Conservation (phyloP, 192 early-diverging fungal genomes). For the Chytriomyces confervae region DNA sequence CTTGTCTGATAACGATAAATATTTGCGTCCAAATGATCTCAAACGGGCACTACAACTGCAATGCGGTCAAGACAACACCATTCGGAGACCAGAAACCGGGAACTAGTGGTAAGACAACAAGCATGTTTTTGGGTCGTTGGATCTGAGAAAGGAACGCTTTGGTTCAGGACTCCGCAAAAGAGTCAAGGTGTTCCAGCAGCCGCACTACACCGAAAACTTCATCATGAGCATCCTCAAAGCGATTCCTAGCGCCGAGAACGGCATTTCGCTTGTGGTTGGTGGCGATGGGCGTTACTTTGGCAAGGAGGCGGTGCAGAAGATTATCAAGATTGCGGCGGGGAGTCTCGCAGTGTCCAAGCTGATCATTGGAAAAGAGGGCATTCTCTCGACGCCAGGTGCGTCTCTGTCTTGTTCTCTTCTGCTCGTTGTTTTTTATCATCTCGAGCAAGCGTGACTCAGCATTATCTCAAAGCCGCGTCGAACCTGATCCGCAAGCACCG, state of each 20-base stretch:
- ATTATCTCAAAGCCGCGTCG: constrained; percentile 71
- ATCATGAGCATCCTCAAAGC: constrained; percentile 83
- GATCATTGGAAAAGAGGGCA: constrained; percentile 90
- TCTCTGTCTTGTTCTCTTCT: neutral
- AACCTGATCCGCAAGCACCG: constrained; percentile 87
- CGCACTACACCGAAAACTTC: constrained; percentile 96
- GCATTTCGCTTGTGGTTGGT: constrained; percentile 88
- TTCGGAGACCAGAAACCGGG: constrained; percentile 97
- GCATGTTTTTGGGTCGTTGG: neutral
- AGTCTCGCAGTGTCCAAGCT: constrained; percentile 78
- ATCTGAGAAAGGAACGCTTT: neutral
- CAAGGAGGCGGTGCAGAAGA: constrained; percentile 84
- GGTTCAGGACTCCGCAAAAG: constrained; percentile 87
- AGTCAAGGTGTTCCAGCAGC: constrained; percentile 94
- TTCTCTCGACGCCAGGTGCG: constrained; percentile 84
- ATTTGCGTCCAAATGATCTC: no score
- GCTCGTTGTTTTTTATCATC: neutral
- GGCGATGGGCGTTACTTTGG: constrained; percentile 95
- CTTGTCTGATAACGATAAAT: no score
- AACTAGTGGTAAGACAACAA: constrained; percentile 63
- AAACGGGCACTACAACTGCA: neutral
- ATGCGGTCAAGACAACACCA: constrained; percentile 66
- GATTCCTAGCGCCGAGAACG: constrained; percentile 79
- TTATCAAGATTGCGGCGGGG: constrained; percentile 84
- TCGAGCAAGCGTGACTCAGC: neutral